Percentiles rank a stretch among this genome's conserved stretches.
Conservation (phyloP, 352 stramenopile species). For the Phytophthora chlamydospora region DNA sequence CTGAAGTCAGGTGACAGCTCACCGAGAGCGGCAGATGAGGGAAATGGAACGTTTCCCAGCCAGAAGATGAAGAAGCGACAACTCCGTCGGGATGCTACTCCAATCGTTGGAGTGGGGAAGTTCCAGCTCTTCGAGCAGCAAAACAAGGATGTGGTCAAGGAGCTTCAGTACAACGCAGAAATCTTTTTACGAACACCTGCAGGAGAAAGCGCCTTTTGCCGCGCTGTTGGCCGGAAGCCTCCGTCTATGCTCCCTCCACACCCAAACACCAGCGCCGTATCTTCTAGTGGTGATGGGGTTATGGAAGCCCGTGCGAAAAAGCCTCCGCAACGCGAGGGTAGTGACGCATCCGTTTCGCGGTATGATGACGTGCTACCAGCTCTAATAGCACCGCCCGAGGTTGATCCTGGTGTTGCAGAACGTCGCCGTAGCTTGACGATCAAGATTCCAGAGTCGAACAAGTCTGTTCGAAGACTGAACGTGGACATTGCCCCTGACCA, state of each 20-base stretch:
- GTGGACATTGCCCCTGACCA: slow-evolving; percentile 44
- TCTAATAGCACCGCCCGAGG: slow-evolving; percentile 10
- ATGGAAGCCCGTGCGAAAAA: slow-evolving; percentile 21
- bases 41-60: slow-evolving; percentile 37
- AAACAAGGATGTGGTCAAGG: slow-evolving; percentile 92
- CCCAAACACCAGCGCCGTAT: slow-evolving; percentile 25
- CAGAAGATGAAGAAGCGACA: slow-evolving; percentile 79
- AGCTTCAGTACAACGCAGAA: slow-evolving; percentile 89
- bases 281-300: slow-evolving; percentile 9
- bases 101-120: slow-evolving; percentile 75
- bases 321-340: slow-evolving; percentile 4
- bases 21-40: slow-evolving; percentile 20
- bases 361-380: slow-evolving; percentile 41
- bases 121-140: slow-evolving; percentile 90
- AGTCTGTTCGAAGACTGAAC: slow-evolving; percentile 26
- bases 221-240: slow-evolving; percentile 67
- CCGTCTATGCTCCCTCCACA: slow-evolving; percentile 54
- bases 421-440: slow-evolving; percentile 34
- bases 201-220: slow-evolving; percentile 78
- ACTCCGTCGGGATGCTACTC: slow-evolving; percentile 70
- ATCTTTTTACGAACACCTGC: slow-evolving; percentile 74
- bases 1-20: slow-evolving; percentile 37
- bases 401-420: slow-evolving; percentile 21
- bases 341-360: slow-evolving; percentile 14
- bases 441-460: slow-evolving; percentile 33